Conservation (phyloP, 139 green algal genomes). For the Chlorella sp. region DNA sequence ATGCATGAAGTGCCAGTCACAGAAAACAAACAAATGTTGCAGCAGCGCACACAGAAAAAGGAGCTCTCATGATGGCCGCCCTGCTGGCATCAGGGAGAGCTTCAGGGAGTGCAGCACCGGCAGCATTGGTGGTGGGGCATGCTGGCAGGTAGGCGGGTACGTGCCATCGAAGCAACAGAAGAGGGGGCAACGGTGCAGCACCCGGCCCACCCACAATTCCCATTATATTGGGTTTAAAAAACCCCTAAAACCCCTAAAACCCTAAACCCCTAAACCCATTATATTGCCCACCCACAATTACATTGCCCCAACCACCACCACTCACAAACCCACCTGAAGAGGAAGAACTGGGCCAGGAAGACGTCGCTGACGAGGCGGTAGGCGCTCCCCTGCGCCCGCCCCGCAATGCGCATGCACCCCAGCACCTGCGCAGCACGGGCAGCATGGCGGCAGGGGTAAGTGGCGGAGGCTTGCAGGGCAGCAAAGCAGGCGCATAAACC, state of each 20-base stretch:
- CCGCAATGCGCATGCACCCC: slow-evolving; percentile 46
- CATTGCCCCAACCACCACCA: too few relatives aligned
- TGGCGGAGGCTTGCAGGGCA: neutral
- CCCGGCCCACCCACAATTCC: too few relatives aligned
- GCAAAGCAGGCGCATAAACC: neutral
- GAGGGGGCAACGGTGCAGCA: too few relatives aligned
- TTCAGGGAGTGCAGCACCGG: neutral
- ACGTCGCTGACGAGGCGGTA: slow-evolving; percentile 31
- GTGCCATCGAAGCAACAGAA: too few relatives aligned
- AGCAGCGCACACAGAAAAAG: neutral
- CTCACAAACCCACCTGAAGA: slow-evolving; percentile 26
- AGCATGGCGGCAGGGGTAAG: neutral
- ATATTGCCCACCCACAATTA: too few relatives aligned
- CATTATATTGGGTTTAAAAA: too few relatives aligned
- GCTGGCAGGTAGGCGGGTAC: too few relatives aligned
- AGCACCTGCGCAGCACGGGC: slow-evolving; percentile 8
- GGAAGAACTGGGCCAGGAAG: slow-evolving; percentile 47
- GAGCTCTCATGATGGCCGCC: neutral
- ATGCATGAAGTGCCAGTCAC: neutral
- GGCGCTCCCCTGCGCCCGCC: neutral
- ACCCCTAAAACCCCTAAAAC: too few relatives aligned
- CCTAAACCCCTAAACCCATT: too few relatives aligned
- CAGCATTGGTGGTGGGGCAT: neutral
- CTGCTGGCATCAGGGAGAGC: neutral
- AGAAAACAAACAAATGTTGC: too few relatives aligned